A percentile compares a stretch with the other conserved stretches of the same genome.
Conservation (phyloP, 257 asterid species). For the Anisodus tanguticus region DNA sequence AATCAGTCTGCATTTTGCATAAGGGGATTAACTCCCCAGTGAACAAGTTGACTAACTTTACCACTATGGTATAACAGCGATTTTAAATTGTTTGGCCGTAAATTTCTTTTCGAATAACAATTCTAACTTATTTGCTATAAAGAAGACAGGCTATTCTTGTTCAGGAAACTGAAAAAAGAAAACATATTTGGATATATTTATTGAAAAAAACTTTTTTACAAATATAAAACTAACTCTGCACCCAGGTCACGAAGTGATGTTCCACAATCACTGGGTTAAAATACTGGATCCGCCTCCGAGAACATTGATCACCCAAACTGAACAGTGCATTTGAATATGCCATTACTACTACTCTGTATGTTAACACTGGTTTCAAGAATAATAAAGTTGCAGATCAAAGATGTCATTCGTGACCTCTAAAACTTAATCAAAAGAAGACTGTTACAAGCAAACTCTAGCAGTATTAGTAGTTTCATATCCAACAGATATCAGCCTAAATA, state of each 20-base stretch:
- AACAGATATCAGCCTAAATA: slow-evolving; percentile 21
- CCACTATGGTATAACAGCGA: too few species aligned
- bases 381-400: slow-evolving; percentile 30
- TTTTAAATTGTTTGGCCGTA: too few species aligned
- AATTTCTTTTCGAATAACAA: neutral
- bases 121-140: neutral
- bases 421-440: neutral
- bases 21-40: too few species aligned
- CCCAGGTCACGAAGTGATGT: too few species aligned
- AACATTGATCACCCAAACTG: neutral
- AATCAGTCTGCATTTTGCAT: too few species aligned
- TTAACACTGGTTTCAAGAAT: slow-evolving; percentile 11
- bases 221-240: neutral
- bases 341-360: neutral
- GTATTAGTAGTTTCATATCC: slow-evolving; percentile 32
- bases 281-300: neutral
- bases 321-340: slow-evolving; percentile 3
- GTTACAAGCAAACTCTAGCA: slow-evolving; percentile 33
- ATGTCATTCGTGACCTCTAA: slow-evolving; percentile 32
- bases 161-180: neutral
- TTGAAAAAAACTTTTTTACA: neutral
- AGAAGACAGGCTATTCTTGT: neutral
- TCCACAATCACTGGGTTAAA: neutral
- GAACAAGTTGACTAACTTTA: too few species aligned
- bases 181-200: too few species aligned